Conservation (phyloP, 257 asterid genomes). For the Scutellaria minor region DNA sequence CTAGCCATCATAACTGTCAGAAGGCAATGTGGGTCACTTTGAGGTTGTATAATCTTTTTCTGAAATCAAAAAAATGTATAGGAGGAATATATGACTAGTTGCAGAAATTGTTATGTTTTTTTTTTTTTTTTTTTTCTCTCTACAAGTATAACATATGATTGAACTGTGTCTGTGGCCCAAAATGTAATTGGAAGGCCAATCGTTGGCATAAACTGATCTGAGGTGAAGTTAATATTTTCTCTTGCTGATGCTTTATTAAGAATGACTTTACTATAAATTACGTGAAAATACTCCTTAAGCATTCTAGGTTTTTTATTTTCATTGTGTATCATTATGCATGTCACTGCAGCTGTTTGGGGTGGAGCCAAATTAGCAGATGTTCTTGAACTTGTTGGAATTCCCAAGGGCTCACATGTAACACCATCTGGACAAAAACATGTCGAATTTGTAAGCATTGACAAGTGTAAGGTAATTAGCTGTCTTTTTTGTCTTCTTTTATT, state of each 20-base stretch:
- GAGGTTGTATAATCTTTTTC: not conserved
- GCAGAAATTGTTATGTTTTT: not conserved
- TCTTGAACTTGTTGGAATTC: constrained; percentile 81
- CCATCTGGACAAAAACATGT: constrained; percentile 84
- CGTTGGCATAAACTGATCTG: not conserved
- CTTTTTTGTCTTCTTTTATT: constrained; percentile 26
- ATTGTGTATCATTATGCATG: constrained; percentile 30
- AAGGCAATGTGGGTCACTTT: too few relatives aligned
- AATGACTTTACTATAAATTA: not conserved
- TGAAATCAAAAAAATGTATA: not conserved
- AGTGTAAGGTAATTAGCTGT: constrained; percentile 76
- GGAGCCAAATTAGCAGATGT: constrained; percentile 96
- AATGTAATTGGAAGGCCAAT: constrained; percentile 1
- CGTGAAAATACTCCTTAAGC: constrained; percentile 1
- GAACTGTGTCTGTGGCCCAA: not conserved
- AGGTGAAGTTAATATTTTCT: constrained; percentile 22
- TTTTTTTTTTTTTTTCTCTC: too few relatives aligned
- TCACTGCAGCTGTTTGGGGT: constrained; percentile 84
- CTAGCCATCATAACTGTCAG: not conserved
- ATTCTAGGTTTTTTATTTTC: not conserved
- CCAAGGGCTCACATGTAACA: constrained; percentile 60
- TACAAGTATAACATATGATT: not conserved
- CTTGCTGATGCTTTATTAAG: constrained; percentile 6
- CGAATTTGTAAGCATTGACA: constrained; percentile 95
- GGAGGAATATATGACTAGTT: not conserved